A percentile compares a stretch with the other conserved stretches of the same genome.
These are phyloP conservation scores for Globisporangium cylindrosporum DNA, from an alignment of 352 stramenopile species.

Conservation along the genomic window DNA sequence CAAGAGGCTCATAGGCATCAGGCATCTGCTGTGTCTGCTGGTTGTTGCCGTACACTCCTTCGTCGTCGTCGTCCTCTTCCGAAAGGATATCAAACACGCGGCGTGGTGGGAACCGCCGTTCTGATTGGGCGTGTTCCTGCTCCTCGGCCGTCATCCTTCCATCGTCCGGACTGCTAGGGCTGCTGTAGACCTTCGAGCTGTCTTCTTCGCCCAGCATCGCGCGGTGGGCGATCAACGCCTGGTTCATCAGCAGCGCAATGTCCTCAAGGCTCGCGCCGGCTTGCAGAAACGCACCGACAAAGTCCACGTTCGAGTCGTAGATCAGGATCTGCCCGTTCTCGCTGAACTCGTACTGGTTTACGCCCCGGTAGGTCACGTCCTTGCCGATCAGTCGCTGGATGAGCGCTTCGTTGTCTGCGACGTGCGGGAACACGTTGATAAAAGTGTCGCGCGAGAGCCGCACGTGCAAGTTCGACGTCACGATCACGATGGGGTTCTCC, in stretches of 20 bases:
- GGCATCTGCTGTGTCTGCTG: neutral
- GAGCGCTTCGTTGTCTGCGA: conserved; percentile 44
- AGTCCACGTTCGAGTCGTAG: conserved; percentile 62
- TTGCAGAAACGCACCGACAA: conserved; percentile 42
- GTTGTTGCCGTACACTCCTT: neutral
- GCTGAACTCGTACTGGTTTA: conserved; percentile 58
- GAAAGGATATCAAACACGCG: conserved; percentile 9
- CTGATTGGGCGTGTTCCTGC: neutral
- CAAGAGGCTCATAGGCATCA: neutral
- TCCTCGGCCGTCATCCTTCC: neutral
- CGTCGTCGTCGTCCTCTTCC: neutral
- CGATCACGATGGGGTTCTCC: conserved; percentile 45
- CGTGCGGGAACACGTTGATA: conserved; percentile 57
- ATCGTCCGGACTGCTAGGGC: neutral
- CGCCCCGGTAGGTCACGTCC: conserved; percentile 41
- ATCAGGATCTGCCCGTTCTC: conserved; percentile 36
- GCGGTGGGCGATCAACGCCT: conserved; percentile 35
- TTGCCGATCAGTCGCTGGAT: conserved; percentile 40
- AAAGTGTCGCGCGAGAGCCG: conserved; percentile 52
- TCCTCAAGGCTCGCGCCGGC: conserved; percentile 42
- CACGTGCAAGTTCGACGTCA: conserved; percentile 41
- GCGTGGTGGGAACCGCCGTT: neutral
- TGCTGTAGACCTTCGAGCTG: neutral
- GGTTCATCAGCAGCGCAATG: conserved; percentile 43
- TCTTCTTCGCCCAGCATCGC: conserved; percentile 11